Conservation (phyloP, 257 asterid genomes). For the Fraxinus americana region DNA sequence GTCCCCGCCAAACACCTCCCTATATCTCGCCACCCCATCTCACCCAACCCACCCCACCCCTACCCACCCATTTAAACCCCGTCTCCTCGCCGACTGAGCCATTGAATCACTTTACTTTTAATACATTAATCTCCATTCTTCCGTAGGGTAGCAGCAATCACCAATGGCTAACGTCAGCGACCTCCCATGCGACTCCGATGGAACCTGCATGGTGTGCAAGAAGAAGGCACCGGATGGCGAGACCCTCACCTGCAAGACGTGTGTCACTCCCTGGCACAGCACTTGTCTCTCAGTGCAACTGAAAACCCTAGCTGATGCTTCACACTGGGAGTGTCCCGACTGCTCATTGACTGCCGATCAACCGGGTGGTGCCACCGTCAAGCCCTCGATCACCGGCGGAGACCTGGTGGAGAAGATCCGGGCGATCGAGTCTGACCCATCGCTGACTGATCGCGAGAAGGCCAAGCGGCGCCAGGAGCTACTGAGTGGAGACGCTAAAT, state of each 20-base stretch:
- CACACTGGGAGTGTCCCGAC: conserved; percentile 80
- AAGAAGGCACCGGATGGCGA: conserved; percentile 46
- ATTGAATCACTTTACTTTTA: background rate
- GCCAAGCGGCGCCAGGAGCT: conserved; percentile 80
- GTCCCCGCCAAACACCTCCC: conserved; percentile 48
- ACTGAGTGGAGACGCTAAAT: conserved; percentile 42
- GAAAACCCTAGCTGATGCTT: conserved; percentile 52
- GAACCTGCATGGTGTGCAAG: conserved; percentile 81
- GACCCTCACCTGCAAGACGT: conserved; percentile 66
- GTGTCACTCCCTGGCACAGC: conserved; percentile 88
- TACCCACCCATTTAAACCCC: conserved; percentile 19
- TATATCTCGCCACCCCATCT: background rate
- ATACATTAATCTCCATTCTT: background rate
- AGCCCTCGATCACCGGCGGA: conserved; percentile 35
- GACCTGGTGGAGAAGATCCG: conserved; percentile 65
- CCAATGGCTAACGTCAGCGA: conserved; percentile 59
- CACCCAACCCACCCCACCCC: conserved; percentile 24
- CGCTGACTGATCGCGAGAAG: conserved; percentile 71
- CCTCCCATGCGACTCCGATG: conserved; percentile 90
- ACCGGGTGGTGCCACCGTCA: conserved; percentile 14
- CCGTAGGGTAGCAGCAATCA: background rate
- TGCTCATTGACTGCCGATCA: conserved; percentile 40
- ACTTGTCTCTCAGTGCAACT: conserved; percentile 53
- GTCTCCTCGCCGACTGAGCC: background rate
- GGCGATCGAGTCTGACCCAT: conserved; percentile 62